These are phyloP conservation scores for Athelia sp. DNA, from an alignment of 1,284 basidiomycete genomes.

Conservation along the genomic window DNA sequence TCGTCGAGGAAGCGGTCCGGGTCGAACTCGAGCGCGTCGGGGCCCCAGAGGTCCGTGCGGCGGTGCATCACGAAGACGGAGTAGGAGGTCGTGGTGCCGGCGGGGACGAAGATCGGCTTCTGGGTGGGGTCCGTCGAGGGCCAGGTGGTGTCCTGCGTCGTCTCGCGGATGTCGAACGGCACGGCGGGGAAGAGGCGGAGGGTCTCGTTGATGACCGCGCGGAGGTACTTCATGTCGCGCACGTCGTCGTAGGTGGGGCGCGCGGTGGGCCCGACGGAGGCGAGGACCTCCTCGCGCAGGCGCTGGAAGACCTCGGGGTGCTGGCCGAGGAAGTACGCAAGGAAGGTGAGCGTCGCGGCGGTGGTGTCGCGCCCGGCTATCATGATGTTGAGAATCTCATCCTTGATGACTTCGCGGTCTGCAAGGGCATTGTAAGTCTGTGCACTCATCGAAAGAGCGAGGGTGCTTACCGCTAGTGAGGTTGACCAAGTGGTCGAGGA, in stretches of 20 bases:
- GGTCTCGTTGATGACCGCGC: constrained; percentile 27
- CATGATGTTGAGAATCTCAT: constrained; percentile 47
- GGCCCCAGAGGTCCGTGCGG: constrained; percentile 31
- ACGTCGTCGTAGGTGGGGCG: constrained; percentile 36
- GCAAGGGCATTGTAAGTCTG: background rate
- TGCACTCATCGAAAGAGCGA: background rate
- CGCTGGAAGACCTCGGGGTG: constrained; percentile 29
- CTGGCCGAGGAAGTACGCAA: constrained; percentile 35
- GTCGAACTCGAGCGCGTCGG: constrained; percentile 38
- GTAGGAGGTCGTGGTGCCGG: background rate
- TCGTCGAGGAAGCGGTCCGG: constrained; percentile 48
- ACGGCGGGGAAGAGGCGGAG: constrained; percentile 11
- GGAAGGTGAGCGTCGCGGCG: constrained; percentile 30
- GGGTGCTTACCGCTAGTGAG: constrained; percentile 17
- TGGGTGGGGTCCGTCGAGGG: background rate
- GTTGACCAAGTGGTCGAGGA: constrained; percentile 36
- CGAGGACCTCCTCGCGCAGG: constrained; percentile 37
- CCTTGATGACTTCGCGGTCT: constrained; percentile 31
- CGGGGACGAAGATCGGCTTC: background rate
- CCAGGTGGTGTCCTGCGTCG: background rate
- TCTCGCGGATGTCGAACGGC: constrained; percentile 11
- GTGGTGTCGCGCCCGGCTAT: constrained; percentile 49
- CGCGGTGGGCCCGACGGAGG: constrained; percentile 24
- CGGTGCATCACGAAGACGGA: constrained; percentile 28
- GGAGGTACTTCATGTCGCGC: constrained; percentile 30